Evolutionary conservation across 306 rosid species (phyloP).

Genomic region (Prunus armeniaca): DNA sequence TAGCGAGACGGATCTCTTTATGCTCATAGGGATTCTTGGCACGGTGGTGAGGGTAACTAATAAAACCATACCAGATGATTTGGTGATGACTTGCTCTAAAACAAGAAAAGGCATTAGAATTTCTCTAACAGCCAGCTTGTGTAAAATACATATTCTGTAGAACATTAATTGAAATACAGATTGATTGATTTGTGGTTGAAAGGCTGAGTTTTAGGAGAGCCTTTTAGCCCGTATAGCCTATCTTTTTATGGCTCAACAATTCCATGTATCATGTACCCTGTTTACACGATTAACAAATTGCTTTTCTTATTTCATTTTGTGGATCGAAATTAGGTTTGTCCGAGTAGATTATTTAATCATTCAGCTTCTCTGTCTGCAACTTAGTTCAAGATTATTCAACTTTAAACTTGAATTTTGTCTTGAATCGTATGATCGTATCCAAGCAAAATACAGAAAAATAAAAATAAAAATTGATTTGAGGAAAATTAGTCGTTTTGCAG

Average conservation of each 20-base stretch:
- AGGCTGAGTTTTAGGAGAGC: slow-evolving; percentile 32
- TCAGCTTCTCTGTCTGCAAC: neutral
- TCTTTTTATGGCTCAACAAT: neutral
- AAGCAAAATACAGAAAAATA: neutral
- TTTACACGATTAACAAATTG: neutral
- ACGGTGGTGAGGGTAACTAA: neutral
- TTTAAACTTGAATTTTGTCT: neutral
- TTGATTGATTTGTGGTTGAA: slow-evolving; percentile 2
- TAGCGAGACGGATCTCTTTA: slow-evolving; percentile 2
- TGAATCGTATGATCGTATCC: neutral
- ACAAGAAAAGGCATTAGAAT: neutral
- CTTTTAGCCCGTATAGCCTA: slow-evolving; percentile 10
- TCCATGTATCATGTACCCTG: neutral
- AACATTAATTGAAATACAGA: neutral
- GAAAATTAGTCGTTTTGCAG: neutral
- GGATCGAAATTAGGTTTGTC: neutral
- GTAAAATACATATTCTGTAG: neutral
- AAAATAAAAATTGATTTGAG: neutral
- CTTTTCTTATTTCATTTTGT: neutral
- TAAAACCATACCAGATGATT: neutral
- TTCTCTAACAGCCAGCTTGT: neutral
- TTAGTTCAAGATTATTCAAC: neutral
- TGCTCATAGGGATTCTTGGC: neutral
- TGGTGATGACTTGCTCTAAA: neutral
- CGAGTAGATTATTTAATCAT: neutral